Percentiles rank a stretch among this genome's conserved stretches.
Conservation (phyloP, 768 basidiomycete genomes). For the Suillus tomentosus region DNA sequence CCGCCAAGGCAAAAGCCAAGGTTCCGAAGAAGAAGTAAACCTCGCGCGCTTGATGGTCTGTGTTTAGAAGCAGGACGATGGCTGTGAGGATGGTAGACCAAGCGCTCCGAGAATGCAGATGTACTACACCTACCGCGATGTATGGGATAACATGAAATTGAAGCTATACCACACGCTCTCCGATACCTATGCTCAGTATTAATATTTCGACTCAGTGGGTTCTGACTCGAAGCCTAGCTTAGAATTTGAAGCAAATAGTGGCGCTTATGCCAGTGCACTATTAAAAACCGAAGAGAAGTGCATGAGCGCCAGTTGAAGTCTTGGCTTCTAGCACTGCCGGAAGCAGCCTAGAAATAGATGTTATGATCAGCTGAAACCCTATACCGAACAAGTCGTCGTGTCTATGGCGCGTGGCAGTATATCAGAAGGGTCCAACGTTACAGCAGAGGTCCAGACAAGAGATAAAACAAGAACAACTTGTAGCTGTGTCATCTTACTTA, state of each 20-base stretch:
- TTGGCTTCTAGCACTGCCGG: background rate
- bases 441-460: background rate
- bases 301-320: background rate
- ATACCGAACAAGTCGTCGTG: background rate
- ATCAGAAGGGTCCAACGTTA: background rate
- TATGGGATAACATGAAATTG: background rate
- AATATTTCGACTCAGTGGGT: background rate
- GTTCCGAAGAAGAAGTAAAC: conserved; percentile 32
- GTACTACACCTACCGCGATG: conserved; percentile 1
- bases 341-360: background rate
- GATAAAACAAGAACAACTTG: background rate
- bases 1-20: conserved; percentile 30
- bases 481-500: background rate
- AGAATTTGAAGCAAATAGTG: background rate
- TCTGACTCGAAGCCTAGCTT: background rate
- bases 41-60: background rate
- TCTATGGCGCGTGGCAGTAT: background rate
- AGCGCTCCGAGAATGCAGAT: background rate
- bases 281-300: background rate
- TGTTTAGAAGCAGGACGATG: conserved; percentile 2
- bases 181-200: background rate
- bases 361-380: background rate
- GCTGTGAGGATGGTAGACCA: background rate
- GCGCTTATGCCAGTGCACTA: background rate
- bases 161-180: background rate